phyloP scores from a whole-genome alignment of 129 eudicot species.

The Chrysanthemum lavandulifolium region DNA sequence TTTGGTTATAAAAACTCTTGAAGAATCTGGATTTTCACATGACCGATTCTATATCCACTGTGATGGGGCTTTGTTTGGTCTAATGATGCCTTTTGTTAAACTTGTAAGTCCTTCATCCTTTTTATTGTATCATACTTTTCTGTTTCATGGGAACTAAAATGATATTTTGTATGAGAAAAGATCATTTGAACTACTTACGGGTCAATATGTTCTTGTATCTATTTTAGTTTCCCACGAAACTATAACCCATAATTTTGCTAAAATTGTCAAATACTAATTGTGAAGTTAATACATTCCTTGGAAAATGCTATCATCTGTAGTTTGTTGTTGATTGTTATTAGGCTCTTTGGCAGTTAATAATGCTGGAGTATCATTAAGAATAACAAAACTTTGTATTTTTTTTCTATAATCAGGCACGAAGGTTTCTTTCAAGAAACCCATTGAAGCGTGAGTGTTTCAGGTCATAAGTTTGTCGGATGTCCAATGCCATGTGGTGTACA shows the following conservation, averaged over 20 bases:
- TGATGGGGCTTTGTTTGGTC: conserved; percentile 97
- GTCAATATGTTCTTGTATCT: too few species aligned
- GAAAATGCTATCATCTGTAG: neutral
- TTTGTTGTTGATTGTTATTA: neutral
- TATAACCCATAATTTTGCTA: too few species aligned
- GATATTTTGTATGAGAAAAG: neutral
- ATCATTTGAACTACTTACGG: neutral
- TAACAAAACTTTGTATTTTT: conserved; percentile 14
- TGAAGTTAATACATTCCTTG: too few species aligned
- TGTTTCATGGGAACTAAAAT: neutral
- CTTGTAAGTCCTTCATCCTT: conserved; percentile 45
- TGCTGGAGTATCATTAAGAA: neutral
- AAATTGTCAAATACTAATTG: too few species aligned
- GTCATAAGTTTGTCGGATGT: conserved; percentile 94
- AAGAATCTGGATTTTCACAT: conserved; percentile 82
- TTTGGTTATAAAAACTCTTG: conserved; percentile 87
- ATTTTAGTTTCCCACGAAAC: too few species aligned
- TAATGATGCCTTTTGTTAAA: conserved; percentile 98
- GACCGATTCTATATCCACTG: conserved; percentile 93
- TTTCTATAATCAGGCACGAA: conserved; percentile 63
- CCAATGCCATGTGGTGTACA: conserved; percentile 98
- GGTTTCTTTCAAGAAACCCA: conserved; percentile 89
- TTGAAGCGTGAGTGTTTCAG: conserved; percentile 92
- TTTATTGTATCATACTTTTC: neutral
- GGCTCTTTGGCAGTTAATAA: neutral